Base-by-base conservation (phyloP, 805 yeast species). In the Saturnispora dispora region DNA sequence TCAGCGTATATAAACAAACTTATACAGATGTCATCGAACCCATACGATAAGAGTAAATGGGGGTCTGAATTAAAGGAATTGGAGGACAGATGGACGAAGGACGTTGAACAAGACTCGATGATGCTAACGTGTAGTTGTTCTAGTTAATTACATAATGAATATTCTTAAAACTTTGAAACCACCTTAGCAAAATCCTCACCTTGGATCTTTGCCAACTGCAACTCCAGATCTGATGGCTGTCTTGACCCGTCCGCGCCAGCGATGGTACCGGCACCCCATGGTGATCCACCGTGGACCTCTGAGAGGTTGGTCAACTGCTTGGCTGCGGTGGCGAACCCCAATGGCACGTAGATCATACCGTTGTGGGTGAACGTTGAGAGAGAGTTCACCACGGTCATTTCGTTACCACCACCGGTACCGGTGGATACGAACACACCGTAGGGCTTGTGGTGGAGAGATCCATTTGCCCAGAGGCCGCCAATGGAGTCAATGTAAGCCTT, bases 321-420 rank as follows among this genome's bases (percentile, higher is more conserved):
- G 63, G 81, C 79, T 37, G 73, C 75, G 35, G 74, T 68, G 50
- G 75, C 79, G 71, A 77, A 78, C 63, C 96, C 96, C 60, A 87
- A 75, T 56, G 96, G 96, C 53, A 88, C 81, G 66, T 68, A 87
- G 58, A 83, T 71, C 72, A 87, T 75, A 63, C 95, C 95, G 64
- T 87, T 95, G 68, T 87, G 95, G 44, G 79, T 81, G 54, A 83
- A 72, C 51, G 74, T 72, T 13, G 90, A 79, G 58, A 88, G 63
- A 20, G 83, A 64, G 71, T 79, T 83, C 58, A 81, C 73, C 55
- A 78, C 71, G 18, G 95, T 84, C 46, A 74, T 65, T 71, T 88
- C 96, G 68, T 83, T 88, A 64, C 95, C 95, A 62, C 95, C 95
- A 60, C 91, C 90, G 51, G 88, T 72, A 62, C 89, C 88, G 37